Conservation (phyloP, 2,329 filamentous ascomycete species). For the Hymenoscyphus occultus region DNA sequence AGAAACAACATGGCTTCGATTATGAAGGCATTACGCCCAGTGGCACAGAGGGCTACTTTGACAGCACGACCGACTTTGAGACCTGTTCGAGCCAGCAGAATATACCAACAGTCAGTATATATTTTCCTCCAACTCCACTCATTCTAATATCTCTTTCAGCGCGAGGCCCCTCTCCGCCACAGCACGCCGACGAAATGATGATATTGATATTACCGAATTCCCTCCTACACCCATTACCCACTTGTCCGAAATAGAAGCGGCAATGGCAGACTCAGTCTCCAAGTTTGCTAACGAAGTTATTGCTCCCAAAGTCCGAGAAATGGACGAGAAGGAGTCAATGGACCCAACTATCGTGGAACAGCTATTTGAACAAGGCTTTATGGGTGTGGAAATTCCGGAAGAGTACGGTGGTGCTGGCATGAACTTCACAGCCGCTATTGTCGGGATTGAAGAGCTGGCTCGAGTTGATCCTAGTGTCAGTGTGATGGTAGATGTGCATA, state of each 20-base stretch:
- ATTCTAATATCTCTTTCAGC: constrained; percentile 30
- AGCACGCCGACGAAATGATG: constrained; percentile 49
- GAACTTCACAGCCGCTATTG: constrained; percentile 96
- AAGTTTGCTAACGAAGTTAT: constrained; percentile 90
- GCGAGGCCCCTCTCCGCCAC: constrained; percentile 60
- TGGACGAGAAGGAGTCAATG: constrained; percentile 97
- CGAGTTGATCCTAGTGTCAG: constrained; percentile 92
- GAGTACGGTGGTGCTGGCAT: constrained; percentile 95
- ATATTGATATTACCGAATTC: constrained; percentile 67
- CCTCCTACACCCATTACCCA: constrained; percentile 91
- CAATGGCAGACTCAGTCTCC: constrained; percentile 85
- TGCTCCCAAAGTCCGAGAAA: constrained; percentile 86
- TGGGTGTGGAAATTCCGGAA: constrained; percentile 97
- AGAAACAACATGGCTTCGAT: constrained; percentile 45
- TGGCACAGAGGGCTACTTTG: constrained; percentile 39
- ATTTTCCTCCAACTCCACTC: background rate
- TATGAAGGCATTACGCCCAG: constrained; percentile 44
- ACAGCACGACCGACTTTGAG: constrained; percentile 41
- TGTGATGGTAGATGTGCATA: constrained; percentile 95
- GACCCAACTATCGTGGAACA: constrained; percentile 84
- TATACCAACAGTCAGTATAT: constrained; percentile 41
- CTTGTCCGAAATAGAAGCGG: constrained; percentile 81
- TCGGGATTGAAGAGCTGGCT: constrained; percentile 95
- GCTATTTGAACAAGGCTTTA: constrained; percentile 94
- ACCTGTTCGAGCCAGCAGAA: constrained; percentile 38